These are phyloP conservation scores for Periconia macrospinosa DNA, from an alignment of 2,329 filamentous ascomycete genomes.

Conservation along the genomic window DNA sequence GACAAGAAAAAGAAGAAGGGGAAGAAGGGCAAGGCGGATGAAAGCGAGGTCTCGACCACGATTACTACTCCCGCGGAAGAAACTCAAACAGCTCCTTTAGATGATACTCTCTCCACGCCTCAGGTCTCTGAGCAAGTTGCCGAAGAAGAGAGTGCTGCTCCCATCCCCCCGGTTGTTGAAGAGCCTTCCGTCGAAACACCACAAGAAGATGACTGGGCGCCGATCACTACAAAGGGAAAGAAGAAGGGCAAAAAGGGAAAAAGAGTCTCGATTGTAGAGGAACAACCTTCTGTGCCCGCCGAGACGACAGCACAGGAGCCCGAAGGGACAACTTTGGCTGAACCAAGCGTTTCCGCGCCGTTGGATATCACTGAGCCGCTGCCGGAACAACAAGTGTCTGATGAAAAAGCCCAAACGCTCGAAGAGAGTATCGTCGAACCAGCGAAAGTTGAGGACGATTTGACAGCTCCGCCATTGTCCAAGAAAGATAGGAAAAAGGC, in stretches of 20 bases:
- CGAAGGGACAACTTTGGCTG: neutral
- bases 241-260: constrained; percentile 28
- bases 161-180: neutral
- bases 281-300: constrained; percentile 3
- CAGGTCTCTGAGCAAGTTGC: neutral
- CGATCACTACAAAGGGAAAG: constrained; percentile 24
- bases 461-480: constrained; percentile 15
- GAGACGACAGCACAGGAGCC: neutral
- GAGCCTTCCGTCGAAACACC: neutral
- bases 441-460: neutral
- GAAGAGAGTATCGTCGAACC: neutral
- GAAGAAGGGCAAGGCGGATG: constrained; percentile 13
- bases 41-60: constrained; percentile 1
- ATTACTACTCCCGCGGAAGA: neutral
- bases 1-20: constrained; percentile 29
- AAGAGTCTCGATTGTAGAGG: constrained; percentile 9
- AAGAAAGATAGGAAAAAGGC: constrained; percentile 34
- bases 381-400: neutral
- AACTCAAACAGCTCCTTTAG: neutral
- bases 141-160: neutral
- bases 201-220: constrained; percentile 8
- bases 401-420: neutral
- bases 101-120: constrained; percentile 15
- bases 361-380: neutral
- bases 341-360: neutral